phyloP scores from a whole-genome alignment of 2,329 filamentous ascomycete genomes.

The Diaporthe helianthi region DNA sequence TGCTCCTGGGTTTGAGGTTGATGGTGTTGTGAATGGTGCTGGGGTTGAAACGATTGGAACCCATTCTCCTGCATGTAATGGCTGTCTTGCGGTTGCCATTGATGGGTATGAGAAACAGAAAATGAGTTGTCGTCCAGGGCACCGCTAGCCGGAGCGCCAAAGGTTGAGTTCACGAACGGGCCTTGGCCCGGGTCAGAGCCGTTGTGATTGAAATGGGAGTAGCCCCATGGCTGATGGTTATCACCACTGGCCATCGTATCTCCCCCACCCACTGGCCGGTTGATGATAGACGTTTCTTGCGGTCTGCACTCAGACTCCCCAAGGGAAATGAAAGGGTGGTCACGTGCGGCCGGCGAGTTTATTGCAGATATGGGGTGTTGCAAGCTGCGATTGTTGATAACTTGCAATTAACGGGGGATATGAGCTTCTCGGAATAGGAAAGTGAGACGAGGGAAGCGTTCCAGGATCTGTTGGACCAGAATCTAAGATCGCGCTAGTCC shows the following conservation, averaged over 20 bases:
- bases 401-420: slow-evolving; percentile 23
- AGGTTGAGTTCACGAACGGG: slow-evolving; percentile 29
- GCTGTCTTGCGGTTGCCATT: slow-evolving; percentile 32
- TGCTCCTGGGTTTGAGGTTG: slow-evolving; percentile 10
- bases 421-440: neutral
- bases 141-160: slow-evolving; percentile 21
- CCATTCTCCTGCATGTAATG: slow-evolving; percentile 25
- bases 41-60: slow-evolving; percentile 24
- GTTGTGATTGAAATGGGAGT: slow-evolving; percentile 28
- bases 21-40: neutral
- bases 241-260: slow-evolving; percentile 31
- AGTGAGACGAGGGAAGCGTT: neutral
- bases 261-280: neutral
- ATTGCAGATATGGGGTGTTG: slow-evolving; percentile 10
- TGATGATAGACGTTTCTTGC: neutral
- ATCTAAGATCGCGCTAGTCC: slow-evolving; percentile 23
- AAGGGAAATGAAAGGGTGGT: neutral
- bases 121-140: slow-evolving; percentile 26
- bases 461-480: neutral
- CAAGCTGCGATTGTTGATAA: neutral
- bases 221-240: slow-evolving; percentile 34
- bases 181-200: slow-evolving; percentile 30
- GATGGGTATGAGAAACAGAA: slow-evolving; percentile 30
- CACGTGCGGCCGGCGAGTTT: slow-evolving; percentile 7
- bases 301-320: neutral